These are phyloP conservation scores for Smittium culicis DNA, from an alignment of 371 early-diverging fungal species.

Conservation along the genomic window DNA sequence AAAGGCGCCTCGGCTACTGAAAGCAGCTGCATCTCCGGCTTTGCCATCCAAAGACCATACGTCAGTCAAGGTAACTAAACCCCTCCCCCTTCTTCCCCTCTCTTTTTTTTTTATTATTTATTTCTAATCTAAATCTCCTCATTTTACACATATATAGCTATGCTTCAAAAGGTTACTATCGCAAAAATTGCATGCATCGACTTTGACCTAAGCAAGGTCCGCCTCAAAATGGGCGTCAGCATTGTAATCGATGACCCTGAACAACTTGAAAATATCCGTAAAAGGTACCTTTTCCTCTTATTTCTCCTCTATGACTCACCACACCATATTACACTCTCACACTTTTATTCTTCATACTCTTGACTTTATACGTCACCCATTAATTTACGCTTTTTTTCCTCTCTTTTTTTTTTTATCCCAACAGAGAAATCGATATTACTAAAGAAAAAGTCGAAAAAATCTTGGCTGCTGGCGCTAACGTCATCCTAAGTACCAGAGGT, in stretches of 20 bases:
- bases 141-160: conserved; percentile 18
- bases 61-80: conserved; percentile 90
- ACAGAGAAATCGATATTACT: conserved; percentile 90
- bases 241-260: conserved; percentile 97
- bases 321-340: too few species aligned
- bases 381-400: conserved; percentile 16
- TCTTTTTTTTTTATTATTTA: neutral
- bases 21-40: conserved; percentile 84
- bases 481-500: conserved; percentile 97
- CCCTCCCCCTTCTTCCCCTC: neutral
- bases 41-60: conserved; percentile 97
- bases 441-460: conserved; percentile 93
- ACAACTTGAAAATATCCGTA: conserved; percentile 95
- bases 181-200: conserved; percentile 99
- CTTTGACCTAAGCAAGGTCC: conserved; percentile 98
- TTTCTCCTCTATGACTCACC: too few species aligned
- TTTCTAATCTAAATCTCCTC: neutral
- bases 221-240: conserved; percentile 96
- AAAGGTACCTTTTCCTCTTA: conserved; percentile 32
- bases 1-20: conserved; percentile 95
- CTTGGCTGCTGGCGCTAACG: conserved; percentile 93
- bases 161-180: conserved; percentile 72
- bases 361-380: too few species aligned
- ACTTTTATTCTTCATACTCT: too few species aligned
- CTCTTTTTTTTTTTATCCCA: conserved; percentile 13